These are phyloP conservation scores for Epichloe scottii DNA, from an alignment of 2,329 filamentous ascomycete species.

Conservation along the genomic window DNA sequence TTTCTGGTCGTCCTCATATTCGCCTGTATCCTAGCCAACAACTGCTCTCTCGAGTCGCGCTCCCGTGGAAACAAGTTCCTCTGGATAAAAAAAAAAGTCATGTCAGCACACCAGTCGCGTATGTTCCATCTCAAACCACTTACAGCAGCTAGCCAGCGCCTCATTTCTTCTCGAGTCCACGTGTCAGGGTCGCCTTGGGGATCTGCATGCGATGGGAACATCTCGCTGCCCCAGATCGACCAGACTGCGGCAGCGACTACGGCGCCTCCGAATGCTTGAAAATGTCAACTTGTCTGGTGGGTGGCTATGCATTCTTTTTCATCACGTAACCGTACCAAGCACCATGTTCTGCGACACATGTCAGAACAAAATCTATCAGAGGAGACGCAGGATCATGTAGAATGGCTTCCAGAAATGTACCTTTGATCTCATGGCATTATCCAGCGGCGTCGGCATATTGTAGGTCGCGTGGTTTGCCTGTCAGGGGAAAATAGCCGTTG, in stretches of 20 bases:
- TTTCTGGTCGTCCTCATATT: constrained; percentile 32
- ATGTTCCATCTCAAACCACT: constrained; percentile 19
- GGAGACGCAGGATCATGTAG: too few species aligned
- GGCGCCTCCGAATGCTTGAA: constrained; percentile 64
- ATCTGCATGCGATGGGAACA: constrained; percentile 65
- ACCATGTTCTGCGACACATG: constrained; percentile 48
- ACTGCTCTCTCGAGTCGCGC: constrained; percentile 30
- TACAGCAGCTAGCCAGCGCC: constrained; percentile 71
- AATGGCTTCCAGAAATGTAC: constrained; percentile 24
- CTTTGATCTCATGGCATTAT: constrained; percentile 58
- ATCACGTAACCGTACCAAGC: constrained; percentile 39
- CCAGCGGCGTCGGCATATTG: constrained; percentile 55
- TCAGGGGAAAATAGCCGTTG: too few species aligned
- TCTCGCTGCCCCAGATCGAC: constrained; percentile 73
- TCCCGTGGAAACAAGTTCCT: constrained; percentile 33
- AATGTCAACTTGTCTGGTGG: neutral
- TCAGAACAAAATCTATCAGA: neutral
- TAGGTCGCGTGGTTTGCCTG: constrained; percentile 11
- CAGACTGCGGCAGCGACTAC: constrained; percentile 71
- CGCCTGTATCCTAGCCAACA: constrained; percentile 32
- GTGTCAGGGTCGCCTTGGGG: constrained; percentile 58
- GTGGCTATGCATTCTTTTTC: neutral
- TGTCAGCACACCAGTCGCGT: neutral
- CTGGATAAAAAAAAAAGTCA: constrained; percentile 15
- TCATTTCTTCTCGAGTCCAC: constrained; percentile 74